Base-by-base conservation (phyloP, 1,139 yeast genomes). In the Blastobotrys malaysiensis region DNA sequence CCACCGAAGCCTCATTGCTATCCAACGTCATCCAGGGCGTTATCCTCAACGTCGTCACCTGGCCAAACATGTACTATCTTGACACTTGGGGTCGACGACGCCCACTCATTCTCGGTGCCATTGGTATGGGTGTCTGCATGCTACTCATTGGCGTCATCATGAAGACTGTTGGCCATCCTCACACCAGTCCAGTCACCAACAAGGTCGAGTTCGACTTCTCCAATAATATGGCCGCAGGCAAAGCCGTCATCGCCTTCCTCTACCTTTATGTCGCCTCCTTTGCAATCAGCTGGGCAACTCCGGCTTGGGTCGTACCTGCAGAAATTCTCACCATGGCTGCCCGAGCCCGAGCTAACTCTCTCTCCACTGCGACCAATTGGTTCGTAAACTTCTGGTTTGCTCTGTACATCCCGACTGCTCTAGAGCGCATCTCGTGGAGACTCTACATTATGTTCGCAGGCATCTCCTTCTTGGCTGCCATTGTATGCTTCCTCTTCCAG, bases 241-340 rank as follows among this genome's bases (percentile, higher is more conserved):
- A 83, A 69, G 88, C 85, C 57, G 78, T 81, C 84, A 85, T 88
- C 67, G 84, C 86, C 64, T 79, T 88, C 65, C 81, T 89, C 39
- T 86, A 93, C 70, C 68, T 86, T 57, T 88, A 82, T 74, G 86
- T 88, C 59, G 85, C 86, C 78, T 82, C 80, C 76, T 88, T 88
- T 69, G 91, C 96, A 36, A 79, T 86, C 39, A 82, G 95, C 6
- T 88, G 95, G 95, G 95, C 91, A 57, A 91, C 95, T 64, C 82
- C 84, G 64, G 84, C 84, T 46, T 88, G 84, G 82, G 85, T 85
- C 55, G 84, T 87, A 61, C 81, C 85, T 51, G 86, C 93, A 45
- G 96, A 88, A 72, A 76, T 86, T 46, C 87, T 82, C 70, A 88
- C 95, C 51, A 76, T 86, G 62, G 82, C 89, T 61, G 83, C 86